phyloP scores from a whole-genome alignment of 129 eudicot species.

The Sambucus nigra region DNA sequence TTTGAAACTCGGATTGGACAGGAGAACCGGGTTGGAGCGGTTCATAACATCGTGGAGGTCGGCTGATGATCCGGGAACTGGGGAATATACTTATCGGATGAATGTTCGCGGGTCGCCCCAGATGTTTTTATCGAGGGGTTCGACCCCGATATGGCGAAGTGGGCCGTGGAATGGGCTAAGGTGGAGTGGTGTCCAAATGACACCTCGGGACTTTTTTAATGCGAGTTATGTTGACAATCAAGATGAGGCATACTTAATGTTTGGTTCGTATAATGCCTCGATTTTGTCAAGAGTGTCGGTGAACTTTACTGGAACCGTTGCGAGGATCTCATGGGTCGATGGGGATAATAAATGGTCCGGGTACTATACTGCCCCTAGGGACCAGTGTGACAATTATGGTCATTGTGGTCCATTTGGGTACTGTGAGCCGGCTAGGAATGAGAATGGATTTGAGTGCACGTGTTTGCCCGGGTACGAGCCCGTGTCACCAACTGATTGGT shows the following conservation, averaged over 20 bases:
- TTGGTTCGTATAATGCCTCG: slow-evolving; percentile 15
- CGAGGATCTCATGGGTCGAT: slow-evolving; percentile 24
- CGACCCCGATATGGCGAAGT: slow-evolving; percentile 19
- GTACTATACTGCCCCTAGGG: slow-evolving; percentile 27
- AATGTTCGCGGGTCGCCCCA: slow-evolving; percentile 35
- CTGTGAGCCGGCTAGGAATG: slow-evolving; percentile 16
- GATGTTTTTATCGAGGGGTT: slow-evolving; percentile 21
- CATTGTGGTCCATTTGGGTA: slow-evolving; percentile 32
- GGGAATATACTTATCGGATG: slow-evolving; percentile 25
- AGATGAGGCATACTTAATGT: slow-evolving; percentile 13
- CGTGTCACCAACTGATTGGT: slow-evolving; percentile 25
- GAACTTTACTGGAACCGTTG: slow-evolving; percentile 19
- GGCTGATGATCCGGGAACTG: slow-evolving; percentile 27
- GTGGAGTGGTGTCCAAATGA: slow-evolving; percentile 29
- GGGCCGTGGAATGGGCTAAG: slow-evolving; percentile 39
- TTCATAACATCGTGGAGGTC: slow-evolving; percentile 32
- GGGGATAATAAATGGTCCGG: slow-evolving; percentile 15
- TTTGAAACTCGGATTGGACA: slow-evolving; percentile 34
- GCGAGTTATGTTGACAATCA: slow-evolving; percentile 16
- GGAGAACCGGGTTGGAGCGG: slow-evolving; percentile 26
- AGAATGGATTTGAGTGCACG: slow-evolving; percentile 20
- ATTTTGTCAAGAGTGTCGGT: slow-evolving; percentile 26
- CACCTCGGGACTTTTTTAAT: slow-evolving; percentile 5
- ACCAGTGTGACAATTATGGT: slow-evolving; percentile 30
- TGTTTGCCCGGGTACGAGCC: slow-evolving; percentile 50